phyloP scores from a whole-genome alignment of 805 yeast species.

The Saccharomycopsis selenospora region DNA sequence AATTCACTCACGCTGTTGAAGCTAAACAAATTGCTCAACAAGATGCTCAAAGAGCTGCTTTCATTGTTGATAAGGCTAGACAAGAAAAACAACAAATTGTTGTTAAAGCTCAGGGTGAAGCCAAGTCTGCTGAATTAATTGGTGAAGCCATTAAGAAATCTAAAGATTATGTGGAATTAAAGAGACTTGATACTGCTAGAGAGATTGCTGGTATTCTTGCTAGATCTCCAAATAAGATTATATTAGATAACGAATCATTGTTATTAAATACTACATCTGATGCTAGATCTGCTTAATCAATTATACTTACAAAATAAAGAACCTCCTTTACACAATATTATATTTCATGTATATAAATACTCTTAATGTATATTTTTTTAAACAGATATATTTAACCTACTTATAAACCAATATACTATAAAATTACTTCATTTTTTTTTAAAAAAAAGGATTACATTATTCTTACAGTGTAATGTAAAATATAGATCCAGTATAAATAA shows the following conservation, averaged over 20 bases:
- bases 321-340: no score
- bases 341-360: no score
- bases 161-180: constrained; percentile 91
- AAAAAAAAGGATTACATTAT: no score
- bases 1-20: constrained; percentile 95
- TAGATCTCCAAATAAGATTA: constrained; percentile 82
- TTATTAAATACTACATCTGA: constrained; percentile 84
- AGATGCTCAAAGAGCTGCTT: constrained; percentile 98
- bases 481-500: no score
- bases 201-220: constrained; percentile 87
- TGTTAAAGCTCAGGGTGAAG: constrained; percentile 97
- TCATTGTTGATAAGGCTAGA: constrained; percentile 90
- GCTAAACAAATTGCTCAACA: constrained; percentile 99
- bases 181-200: constrained; percentile 93
- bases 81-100: constrained; percentile 97
- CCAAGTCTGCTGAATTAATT: constrained; percentile 92
- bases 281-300: constrained; percentile 39
- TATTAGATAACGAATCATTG: constrained; percentile 87
- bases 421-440: no score
- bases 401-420: no score
- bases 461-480: no score
- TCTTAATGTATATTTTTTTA: no score
- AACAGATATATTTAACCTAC: no score
- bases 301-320: no score
- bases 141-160: constrained; percentile 99